Base-by-base conservation (phyloP, 768 basidiomycete species). In the Phylloporus arenicola region DNA sequence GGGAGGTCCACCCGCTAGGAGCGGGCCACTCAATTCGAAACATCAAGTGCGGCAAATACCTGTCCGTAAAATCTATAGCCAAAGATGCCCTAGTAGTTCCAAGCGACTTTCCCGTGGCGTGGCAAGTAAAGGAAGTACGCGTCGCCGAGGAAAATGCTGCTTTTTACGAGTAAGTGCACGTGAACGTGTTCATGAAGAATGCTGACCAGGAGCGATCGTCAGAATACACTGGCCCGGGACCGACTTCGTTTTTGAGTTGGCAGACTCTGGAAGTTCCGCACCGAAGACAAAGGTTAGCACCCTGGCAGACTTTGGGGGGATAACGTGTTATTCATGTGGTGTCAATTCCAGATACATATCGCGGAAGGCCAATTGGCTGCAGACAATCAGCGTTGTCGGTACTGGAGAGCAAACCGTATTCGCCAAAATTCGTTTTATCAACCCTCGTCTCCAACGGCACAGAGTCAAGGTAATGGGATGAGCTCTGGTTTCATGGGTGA, bases 211-310 rank as follows among this genome's bases (percentile, higher is more conserved):
- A 12, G 2, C 25, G 45, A 34, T 51, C 11, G 6, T 10, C 29
- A 68, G 65, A 45, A 67, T 67, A 52, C 52, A 43, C 14, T 67
- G 67, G 67, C 65, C 65, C 1, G 64, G 45, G n/a, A 56, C 60
- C 17, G 64, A 58, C 1, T 62, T 57, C 11, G 38, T 57, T n/a
- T 64, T 67, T 8, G 65, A 67, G 37, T 39, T 67, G 12, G 54
- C 47, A 24, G 57, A 66, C 20, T 51, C 25, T 35, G 67, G 65
- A 29, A 57, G 50, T 16, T 67, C 64, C 2, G 22, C 29, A 35
- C 57, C 66, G 31, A 68, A 62, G 55, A 68, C 65, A 11, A 67
- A 64, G 64, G 67, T 67, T 10, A 25, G 41, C 8, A 11, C 3
- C 13, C 24, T 31, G 11, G 29, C 5, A n/a, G 17, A 35, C 2